Conservation (phyloP, 179 eudicot species). For the Gypsophila paniculata region DNA sequence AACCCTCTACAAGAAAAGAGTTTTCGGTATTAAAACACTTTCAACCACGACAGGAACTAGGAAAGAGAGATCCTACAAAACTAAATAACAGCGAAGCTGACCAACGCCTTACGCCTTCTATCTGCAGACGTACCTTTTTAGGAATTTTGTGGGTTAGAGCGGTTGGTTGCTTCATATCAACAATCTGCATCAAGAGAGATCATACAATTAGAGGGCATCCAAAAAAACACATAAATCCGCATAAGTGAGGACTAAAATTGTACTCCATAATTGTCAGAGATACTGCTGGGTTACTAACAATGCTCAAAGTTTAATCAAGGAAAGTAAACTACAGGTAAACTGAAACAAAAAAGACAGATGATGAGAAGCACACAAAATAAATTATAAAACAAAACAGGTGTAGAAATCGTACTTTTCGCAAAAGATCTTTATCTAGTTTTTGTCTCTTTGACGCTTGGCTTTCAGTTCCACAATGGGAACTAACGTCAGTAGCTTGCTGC, state of each 20-base stretch:
- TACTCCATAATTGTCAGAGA: no score
- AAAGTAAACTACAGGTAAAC: no score
- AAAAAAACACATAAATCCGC: background rate
- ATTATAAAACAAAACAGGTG: conserved; percentile 8
- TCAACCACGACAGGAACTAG: background rate
- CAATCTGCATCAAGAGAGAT: conserved; percentile 43
- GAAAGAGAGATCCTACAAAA: background rate
- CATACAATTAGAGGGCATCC: conserved; percentile 4
- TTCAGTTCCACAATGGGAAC: conserved; percentile 46
- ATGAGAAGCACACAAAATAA: no score
- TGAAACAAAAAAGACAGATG: no score
- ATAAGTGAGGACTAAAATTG: background rate
- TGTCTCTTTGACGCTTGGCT: conserved; percentile 91
- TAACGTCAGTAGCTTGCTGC: conserved; percentile 34
- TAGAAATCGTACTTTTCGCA: conserved; percentile 50
- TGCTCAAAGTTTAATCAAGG: no score
- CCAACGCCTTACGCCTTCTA: background rate
- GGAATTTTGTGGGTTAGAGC: conserved; percentile 64
- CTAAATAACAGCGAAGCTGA: background rate
- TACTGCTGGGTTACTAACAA: no score
- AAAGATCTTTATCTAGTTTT: conserved; percentile 84
- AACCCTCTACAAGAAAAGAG: background rate
- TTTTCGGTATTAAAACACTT: background rate
- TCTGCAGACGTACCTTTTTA: conserved; percentile 46
- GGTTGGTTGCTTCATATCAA: conserved; percentile 48